Base-by-base conservation (phyloP, 768 basidiomycete genomes). In the Trametes cubensis region DNA sequence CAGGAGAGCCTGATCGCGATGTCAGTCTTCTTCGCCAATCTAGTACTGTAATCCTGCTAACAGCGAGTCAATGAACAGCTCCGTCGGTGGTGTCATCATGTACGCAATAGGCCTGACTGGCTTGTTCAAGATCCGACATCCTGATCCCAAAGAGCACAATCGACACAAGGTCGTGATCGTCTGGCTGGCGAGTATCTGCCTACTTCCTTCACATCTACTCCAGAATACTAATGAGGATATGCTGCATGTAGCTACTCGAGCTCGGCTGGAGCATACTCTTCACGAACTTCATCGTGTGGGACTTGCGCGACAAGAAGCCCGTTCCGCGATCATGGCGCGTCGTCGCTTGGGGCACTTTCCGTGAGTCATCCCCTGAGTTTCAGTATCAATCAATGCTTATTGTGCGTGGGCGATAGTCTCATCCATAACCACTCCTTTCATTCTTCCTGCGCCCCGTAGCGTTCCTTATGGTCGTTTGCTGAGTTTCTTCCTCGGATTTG, bases 401-500 rank as follows among this genome's bases (percentile, higher is more conserved):
- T 38, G 23, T 20, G 21, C 8, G 21, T 18, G 13, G 17, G 20
- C 17, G 23, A 44, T n/a, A 47, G 48, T 55, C 0, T 15, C 60
- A 20, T 59, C 83, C 4, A 83, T 85, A 3, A 52, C 78, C 42
- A 74, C 84, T 21, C 85, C 88, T 2, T 85, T 86, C 68, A 25
- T 70, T 65, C 67, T 47, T 62, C 72, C 38, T 79, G 60, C 52
- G 20, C 58, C 60, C 3, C 41, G 30, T 28, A 73, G 73, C 25
- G 79, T 74, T 5, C 73, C 81, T 2, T 72, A 73, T 53, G 81
- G 85, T 1, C 86, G 82, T 67, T 76, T 88, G 15, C 73, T 87
- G 34, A 78, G 79, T 28, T 84, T 85, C 67, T 90, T 90, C 71
- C 80, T 92, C 47, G 84, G 85, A 6, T 89, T 93, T 63, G 83